Conservation (phyloP, 345 rosid genomes). For the Raphanus raphanistrum region DNA sequence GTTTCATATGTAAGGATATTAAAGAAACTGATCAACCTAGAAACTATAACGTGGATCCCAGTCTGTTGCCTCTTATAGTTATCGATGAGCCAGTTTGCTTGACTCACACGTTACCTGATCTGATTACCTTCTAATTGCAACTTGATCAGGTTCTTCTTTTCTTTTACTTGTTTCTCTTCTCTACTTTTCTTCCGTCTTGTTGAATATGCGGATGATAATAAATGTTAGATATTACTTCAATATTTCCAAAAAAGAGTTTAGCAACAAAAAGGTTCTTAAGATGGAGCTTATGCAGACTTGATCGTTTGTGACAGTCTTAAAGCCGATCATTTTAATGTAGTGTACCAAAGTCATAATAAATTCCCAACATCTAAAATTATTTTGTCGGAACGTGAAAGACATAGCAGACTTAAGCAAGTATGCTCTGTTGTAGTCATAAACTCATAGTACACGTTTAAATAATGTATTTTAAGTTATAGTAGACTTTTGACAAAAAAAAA, state of each 20-base stretch:
- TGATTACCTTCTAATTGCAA: slow-evolving; percentile 36
- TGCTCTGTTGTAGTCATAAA: no score
- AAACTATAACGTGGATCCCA: slow-evolving; percentile 11
- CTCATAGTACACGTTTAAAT: no score
- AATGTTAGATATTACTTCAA: slow-evolving; percentile 20
- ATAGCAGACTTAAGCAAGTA: no score
- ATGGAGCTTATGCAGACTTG: not conserved
- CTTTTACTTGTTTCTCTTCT: not conserved
- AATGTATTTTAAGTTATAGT: no score
- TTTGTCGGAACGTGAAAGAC: no score
- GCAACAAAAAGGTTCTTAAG: not conserved
- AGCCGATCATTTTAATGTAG: not conserved
- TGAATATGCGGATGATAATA: slow-evolving; percentile 26
- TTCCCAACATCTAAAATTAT: no score
- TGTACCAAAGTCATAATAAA: no score
- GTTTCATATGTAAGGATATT: slow-evolving; percentile 10
- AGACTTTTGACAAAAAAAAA: no score
- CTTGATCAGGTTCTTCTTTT: slow-evolving; percentile 5
- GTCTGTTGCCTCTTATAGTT: slow-evolving; percentile 37
- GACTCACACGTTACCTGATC: slow-evolving; percentile 38
- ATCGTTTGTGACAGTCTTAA: not conserved
- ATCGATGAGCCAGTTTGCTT: slow-evolving; percentile 36
- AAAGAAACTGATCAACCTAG: slow-evolving; percentile 23
- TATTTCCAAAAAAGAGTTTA: not conserved
- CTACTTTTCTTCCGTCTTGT: slow-evolving; percentile 9